Percentiles rank a stretch among this genome's conserved stretches.
These are phyloP conservation scores for Xylariaceae sp. DNA, from an alignment of 2,329 filamentous ascomycete species.

Conservation along the genomic window DNA sequence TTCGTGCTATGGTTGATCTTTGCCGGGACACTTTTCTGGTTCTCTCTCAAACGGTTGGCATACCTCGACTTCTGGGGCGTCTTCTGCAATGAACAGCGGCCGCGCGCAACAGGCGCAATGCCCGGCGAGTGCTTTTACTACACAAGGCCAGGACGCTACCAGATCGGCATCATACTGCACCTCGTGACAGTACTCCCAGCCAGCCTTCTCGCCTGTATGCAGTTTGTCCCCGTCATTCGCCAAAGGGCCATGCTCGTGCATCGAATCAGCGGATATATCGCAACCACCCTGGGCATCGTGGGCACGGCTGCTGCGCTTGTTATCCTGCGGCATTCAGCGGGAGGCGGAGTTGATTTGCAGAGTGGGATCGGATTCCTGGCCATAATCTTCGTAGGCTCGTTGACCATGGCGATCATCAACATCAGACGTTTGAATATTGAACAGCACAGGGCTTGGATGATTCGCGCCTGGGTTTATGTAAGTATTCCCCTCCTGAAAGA, in stretches of 20 bases:
- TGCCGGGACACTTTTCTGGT: conserved; percentile 43
- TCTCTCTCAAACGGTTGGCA: conserved; percentile 45
- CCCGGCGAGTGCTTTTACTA: conserved; percentile 44
- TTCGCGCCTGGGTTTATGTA: conserved; percentile 50
- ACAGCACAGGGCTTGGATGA: conserved; percentile 62
- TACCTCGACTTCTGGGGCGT: conserved; percentile 46
- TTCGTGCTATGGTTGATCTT: conserved; percentile 52
- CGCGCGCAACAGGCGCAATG: conserved; percentile 7
- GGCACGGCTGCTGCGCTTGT: conserved; percentile 49
- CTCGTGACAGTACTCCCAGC: conserved; percentile 44
- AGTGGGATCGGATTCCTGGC: conserved; percentile 40
- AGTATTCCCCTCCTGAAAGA: conserved; percentile 21
- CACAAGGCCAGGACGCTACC: conserved; percentile 26
- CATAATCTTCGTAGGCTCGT: conserved; percentile 41
- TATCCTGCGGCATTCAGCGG: conserved; percentile 48
- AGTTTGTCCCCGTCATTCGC: conserved; percentile 47
- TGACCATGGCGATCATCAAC: conserved; percentile 50
- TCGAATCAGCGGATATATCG: conserved; percentile 56
- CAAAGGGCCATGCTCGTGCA: conserved; percentile 51
- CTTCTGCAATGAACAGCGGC: conserved; percentile 29
- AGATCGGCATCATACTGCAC: conserved; percentile 44
- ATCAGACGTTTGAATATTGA: conserved; percentile 59
- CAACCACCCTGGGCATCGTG: conserved; percentile 45
- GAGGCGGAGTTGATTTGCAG: conserved; percentile 51
- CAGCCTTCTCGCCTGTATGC: conserved; percentile 41